Evolutionary conservation across 495 filamentous ascomycete genomes (phyloP).

Genomic region (Penicillium angulare): DNA sequence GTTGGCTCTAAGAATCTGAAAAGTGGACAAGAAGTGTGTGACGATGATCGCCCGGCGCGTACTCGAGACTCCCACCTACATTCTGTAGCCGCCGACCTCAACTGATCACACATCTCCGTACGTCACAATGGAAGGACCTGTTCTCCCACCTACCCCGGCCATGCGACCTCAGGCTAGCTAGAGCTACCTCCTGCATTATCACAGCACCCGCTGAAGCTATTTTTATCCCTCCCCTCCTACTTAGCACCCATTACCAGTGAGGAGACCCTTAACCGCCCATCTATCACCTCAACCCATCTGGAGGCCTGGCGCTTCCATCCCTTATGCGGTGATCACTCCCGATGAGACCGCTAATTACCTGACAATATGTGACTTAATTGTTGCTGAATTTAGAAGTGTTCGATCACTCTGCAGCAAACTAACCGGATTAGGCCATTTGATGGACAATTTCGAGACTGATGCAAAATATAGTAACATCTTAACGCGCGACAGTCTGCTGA

Average conservation of each 20-base stretch:
- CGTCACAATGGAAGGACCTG: too few relatives aligned
- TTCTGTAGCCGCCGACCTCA: conserved; percentile 28
- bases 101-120: too few relatives aligned
- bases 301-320: too few relatives aligned
- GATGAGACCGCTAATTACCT: conserved; percentile 26
- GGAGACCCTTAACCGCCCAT: conserved; percentile 20
- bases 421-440: conserved; percentile 31
- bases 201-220: conserved; percentile 21
- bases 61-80: conserved; percentile 18
- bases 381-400: conserved; percentile 42
- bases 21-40: too few relatives aligned
- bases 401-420: conserved; percentile 24
- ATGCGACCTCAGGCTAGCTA: too few relatives aligned
- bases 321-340: not conserved
- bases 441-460: conserved; percentile 26
- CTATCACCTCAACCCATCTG: too few relatives aligned
- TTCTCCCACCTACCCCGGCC: too few relatives aligned
- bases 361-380: conserved; percentile 27
- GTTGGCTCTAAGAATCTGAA: not conserved
- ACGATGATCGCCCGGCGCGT: conserved; percentile 26
- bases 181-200: conserved; percentile 8
- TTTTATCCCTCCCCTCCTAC: conserved; percentile 17
- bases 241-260: not conserved
- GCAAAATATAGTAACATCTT: conserved; percentile 49
- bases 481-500: conserved; percentile 45